phyloP scores from a whole-genome alignment of 176 grass and related monocot genomes.

The Zoysia pacifica region DNA sequence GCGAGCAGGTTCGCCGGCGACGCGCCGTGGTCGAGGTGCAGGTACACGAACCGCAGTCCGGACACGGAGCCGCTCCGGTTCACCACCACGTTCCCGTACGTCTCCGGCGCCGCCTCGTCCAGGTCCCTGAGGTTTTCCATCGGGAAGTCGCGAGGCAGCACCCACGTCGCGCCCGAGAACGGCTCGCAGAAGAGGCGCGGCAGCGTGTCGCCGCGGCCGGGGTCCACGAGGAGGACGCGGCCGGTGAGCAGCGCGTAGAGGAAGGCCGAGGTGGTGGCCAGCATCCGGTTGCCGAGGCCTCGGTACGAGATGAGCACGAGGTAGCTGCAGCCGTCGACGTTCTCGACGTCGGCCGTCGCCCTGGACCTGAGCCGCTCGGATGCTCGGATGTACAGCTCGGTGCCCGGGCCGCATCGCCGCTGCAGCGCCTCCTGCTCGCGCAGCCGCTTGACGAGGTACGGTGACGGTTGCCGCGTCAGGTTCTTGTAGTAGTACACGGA shows the following conservation, averaged over 20 bases:
- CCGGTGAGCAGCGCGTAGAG: constrained; percentile 67
- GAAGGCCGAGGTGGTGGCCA: constrained; percentile 62
- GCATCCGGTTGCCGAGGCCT: constrained; percentile 66
- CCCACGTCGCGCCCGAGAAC: constrained; percentile 54
- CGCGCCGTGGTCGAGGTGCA: constrained; percentile 45
- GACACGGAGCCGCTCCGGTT: background rate
- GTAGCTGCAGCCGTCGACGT: constrained; percentile 48
- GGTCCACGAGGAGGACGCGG: constrained; percentile 61
- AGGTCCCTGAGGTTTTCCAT: constrained; percentile 37
- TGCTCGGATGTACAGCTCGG: constrained; percentile 39
- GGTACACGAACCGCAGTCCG: constrained; percentile 39
- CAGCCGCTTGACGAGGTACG: constrained; percentile 57
- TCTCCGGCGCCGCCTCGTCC: constrained; percentile 30
- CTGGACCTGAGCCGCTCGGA: constrained; percentile 38
- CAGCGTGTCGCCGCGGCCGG: background rate
- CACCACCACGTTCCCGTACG: constrained; percentile 48
- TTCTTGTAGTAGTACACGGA: constrained; percentile 44
- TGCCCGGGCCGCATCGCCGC: constrained; percentile 52
- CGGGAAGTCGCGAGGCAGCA: constrained; percentile 52
- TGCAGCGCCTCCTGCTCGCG: constrained; percentile 52
- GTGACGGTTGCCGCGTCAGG: constrained; percentile 38
- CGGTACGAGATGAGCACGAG: constrained; percentile 47
- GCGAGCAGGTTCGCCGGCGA: background rate
- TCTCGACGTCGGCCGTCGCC: background rate
- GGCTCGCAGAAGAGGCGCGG: constrained; percentile 65